Evolutionary conservation across 2,329 filamentous ascomycete species (phyloP).

Genomic region (Venturia nashicola): DNA sequence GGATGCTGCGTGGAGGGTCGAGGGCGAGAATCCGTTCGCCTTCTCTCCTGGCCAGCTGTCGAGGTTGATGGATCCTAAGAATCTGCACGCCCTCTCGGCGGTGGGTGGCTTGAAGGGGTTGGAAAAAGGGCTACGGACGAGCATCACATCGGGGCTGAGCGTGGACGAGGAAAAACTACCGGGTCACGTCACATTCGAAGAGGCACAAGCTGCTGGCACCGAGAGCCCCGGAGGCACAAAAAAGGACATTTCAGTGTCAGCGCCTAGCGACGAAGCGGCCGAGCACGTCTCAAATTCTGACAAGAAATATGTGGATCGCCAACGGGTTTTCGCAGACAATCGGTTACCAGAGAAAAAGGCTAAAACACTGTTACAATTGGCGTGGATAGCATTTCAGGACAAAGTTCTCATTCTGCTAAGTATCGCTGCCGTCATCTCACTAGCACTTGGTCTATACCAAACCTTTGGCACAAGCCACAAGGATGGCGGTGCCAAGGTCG

Average conservation of each 20-base stretch:
- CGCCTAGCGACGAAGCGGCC: neutral
- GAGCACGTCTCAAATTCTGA: neutral
- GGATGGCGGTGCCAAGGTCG: conserved; percentile 43
- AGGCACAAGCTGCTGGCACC: conserved; percentile 29
- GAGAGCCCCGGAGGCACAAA: neutral
- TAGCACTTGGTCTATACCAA: conserved; percentile 64
- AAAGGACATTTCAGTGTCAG: neutral
- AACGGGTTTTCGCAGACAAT: conserved; percentile 58
- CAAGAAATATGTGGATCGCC: conserved; percentile 40
- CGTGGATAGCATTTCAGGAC: conserved; percentile 76
- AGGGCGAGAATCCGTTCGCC: conserved; percentile 66
- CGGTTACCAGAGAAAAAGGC: conserved; percentile 56
- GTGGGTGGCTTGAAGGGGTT: conserved; percentile 61
- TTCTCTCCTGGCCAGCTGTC: conserved; percentile 71
- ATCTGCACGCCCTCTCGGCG: conserved; percentile 59
- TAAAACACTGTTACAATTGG: conserved; percentile 57
- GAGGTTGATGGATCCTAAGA: conserved; percentile 68
- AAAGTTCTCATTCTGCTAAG: conserved; percentile 65
- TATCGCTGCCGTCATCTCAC: conserved; percentile 58
- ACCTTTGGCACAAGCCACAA: conserved; percentile 47
- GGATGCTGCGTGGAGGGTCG: conserved; percentile 61
- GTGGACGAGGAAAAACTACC: conserved; percentile 54
- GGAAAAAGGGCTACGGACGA: conserved; percentile 59
- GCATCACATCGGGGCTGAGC: conserved; percentile 53
- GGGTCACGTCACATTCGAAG: conserved; percentile 55